Conservation (phyloP, 371 early-diverging fungal genomes). For the Choanephora cucurbitarum region DNA sequence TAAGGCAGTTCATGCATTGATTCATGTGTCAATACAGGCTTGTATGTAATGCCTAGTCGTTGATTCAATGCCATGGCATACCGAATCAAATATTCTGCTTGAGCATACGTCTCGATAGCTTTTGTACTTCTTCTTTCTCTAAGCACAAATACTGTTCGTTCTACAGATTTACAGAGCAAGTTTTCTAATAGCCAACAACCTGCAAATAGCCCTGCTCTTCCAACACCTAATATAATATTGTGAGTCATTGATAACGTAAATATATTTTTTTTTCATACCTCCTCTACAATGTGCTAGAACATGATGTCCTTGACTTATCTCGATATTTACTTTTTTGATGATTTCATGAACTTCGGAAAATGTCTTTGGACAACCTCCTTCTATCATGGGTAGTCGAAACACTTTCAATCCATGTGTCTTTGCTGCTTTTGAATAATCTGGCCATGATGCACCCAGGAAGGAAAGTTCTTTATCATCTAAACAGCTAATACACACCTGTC, state of each 20-base stretch:
- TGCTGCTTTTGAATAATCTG: conserved; percentile 64
- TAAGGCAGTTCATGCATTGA: not conserved
- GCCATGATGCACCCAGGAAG: conserved; percentile 72
- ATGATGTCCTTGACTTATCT: conserved; percentile 54
- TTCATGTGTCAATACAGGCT: not conserved
- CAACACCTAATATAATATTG: conserved; percentile 64
- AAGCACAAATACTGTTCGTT: conserved; percentile 56
- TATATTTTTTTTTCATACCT: conserved; percentile 41
- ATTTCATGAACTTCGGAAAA: conserved; percentile 61
- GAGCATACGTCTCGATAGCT: conserved; percentile 69
- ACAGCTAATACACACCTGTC: conserved; percentile 53
- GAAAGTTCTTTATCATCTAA: conserved; percentile 70
- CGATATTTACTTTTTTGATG: conserved; percentile 54
- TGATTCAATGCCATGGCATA: conserved; percentile 44
- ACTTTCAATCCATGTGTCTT: conserved; percentile 53
- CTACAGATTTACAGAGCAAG: conserved; percentile 50
- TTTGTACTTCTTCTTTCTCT: conserved; percentile 61
- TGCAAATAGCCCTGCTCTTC: conserved; percentile 77
- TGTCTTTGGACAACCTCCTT: conserved; percentile 72
- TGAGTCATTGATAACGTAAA: not conserved
- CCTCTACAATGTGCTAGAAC: conserved; percentile 81
- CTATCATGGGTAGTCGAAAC: conserved; percentile 70
- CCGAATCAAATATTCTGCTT: conserved; percentile 64
- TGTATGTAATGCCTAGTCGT: conserved; percentile 5
- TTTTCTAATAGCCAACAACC: conserved; percentile 73